Base-by-base conservation (phyloP, 2,329 filamentous ascomycete genomes). In the Ophiocordyceps robertsii region DNA sequence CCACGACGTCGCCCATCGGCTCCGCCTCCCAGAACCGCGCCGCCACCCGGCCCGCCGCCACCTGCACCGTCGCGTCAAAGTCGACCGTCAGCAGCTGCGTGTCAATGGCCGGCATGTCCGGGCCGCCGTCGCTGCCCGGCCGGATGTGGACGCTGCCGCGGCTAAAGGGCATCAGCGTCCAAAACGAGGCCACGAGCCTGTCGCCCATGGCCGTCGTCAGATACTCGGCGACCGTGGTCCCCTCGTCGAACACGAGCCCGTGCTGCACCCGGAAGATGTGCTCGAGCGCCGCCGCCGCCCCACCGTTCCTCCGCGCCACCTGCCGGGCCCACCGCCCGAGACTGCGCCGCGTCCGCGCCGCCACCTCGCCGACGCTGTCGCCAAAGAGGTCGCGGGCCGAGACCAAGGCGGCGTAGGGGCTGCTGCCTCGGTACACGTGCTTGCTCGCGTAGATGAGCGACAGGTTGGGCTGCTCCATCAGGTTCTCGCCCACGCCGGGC, bases 401-500 rank as follows among this genome's bases (percentile, higher is more conserved):
- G 10, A 54, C 44, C 27, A 65, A 66, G 4, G 55, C 55, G 4
- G 54, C 56, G 44, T 59, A 63, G 2, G 56, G 55, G 6, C 53
- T 56, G 41, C 54, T 61, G 0, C 51, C 49, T 6, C 42, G 39
- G 9, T 42, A n/a, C 9, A 52, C 51, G 2, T 47, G 17, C 13
- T 45, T 53, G 37, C 45, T 48, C 10, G 42, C 46, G 39, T 56
- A 62, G 6, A 45, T 35, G 6, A 64, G 39, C 1, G 41, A 32
- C 2, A 48, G 51, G 44, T 56, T 56, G 13, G 72, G 55, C 51
- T 77, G 72, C 39, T 75, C 70, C 46, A 71, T 64, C 1, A 75
- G 55, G 49, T 73, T 69, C 49, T 70, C 68, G 0, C 72, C 72
- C 0, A 76, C 72, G 3, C 70, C 71, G 0, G 67, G 67, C 1